Conservation (phyloP, 768 basidiomycete genomes). For the Kwoniella shandongensis region DNA sequence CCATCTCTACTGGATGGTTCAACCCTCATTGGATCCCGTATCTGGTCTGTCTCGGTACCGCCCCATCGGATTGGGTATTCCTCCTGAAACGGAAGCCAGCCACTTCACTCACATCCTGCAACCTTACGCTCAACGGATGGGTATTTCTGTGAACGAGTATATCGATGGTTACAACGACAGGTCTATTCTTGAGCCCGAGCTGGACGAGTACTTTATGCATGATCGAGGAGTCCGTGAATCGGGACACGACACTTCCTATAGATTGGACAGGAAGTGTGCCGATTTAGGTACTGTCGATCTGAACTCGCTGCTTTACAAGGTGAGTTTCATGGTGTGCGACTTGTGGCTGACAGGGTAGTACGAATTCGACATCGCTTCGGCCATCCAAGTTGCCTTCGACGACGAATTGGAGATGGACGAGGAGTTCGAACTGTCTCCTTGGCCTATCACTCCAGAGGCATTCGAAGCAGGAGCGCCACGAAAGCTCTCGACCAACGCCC, state of each 20-base stretch:
- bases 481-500: conserved; percentile 38
- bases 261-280: conserved; percentile 95
- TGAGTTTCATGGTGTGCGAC: conserved; percentile 7
- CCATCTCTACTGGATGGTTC: conserved; percentile 93
- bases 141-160: conserved; percentile 91
- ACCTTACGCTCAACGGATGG: conserved; percentile 88
- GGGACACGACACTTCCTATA: conserved; percentile 93
- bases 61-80: conserved; percentile 90
- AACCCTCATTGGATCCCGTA: conserved; percentile 89
- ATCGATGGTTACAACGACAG: conserved; percentile 93
- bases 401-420: conserved; percentile 89
- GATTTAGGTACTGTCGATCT: conserved; percentile 96
- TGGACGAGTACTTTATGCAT: conserved; percentile 97
- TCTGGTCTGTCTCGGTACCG: conserved; percentile 93
- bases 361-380: conserved; percentile 96
- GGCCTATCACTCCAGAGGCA: conserved; percentile 61
- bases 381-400: conserved; percentile 91
- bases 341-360: conserved; percentile 57
- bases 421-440: conserved; percentile 85
- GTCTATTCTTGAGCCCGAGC: conserved; percentile 72
- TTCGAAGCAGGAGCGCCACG: conserved; percentile 57
- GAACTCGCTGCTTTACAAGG: conserved; percentile 90
- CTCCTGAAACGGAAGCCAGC: conserved; percentile 96
- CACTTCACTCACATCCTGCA: conserved; percentile 98
- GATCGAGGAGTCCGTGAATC: conserved; percentile 95